Evolutionary conservation across 2,329 filamentous ascomycete species (phyloP).

Genomic region (Fusarium sp.): DNA sequence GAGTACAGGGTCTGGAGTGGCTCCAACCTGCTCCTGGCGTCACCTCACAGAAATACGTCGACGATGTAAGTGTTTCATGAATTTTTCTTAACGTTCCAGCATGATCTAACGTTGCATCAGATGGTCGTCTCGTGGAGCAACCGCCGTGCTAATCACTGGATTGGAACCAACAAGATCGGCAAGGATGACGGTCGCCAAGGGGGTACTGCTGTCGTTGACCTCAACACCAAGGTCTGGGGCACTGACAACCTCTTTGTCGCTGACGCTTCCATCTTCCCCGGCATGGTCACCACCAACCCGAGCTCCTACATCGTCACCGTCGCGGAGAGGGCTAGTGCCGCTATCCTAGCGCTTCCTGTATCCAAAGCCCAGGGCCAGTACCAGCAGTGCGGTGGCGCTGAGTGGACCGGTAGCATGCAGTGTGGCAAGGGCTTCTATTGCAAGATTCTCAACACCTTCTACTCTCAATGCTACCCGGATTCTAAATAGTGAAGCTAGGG

Average conservation of each 20-base stretch:
- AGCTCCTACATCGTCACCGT: slow-evolving; percentile 1
- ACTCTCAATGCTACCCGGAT: slow-evolving; percentile 7
- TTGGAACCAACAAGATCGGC: slow-evolving; percentile 12
- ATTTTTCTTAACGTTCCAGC: fast-evolving
- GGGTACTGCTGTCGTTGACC: slow-evolving; percentile 8
- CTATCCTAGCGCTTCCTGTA: slow-evolving; percentile 1
- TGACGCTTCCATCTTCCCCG: slow-evolving; percentile 7
- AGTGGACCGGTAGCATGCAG: slow-evolving; percentile 9
- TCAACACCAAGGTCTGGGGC: slow-evolving; percentile 15
- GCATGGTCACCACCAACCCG: slow-evolving; percentile 4
- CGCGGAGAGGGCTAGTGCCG: slow-evolving; percentile 3
- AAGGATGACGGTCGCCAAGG: slow-evolving; percentile 9
- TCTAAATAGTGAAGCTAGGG: neutral
- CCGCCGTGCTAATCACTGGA: slow-evolving; percentile 16
- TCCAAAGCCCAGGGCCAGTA: slow-evolving; percentile 2
- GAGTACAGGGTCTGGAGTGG: neutral
- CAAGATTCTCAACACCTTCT: neutral
- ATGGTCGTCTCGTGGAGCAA: slow-evolving; percentile 17
- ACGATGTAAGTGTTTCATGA: neutral
- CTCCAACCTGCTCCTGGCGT: slow-evolving; percentile 5
- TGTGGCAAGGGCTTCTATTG: slow-evolving; percentile 6
- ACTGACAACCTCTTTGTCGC: slow-evolving; percentile 9
- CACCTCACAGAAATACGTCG: slow-evolving; percentile 7
- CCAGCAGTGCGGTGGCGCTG: slow-evolving; percentile 1
- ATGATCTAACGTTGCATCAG: neutral